Percentiles rank a stretch among this genome's conserved stretches.
phyloP scores from a whole-genome alignment of 495 filamentous ascomycete species.

The Aspergillus incahuasiensis region DNA sequence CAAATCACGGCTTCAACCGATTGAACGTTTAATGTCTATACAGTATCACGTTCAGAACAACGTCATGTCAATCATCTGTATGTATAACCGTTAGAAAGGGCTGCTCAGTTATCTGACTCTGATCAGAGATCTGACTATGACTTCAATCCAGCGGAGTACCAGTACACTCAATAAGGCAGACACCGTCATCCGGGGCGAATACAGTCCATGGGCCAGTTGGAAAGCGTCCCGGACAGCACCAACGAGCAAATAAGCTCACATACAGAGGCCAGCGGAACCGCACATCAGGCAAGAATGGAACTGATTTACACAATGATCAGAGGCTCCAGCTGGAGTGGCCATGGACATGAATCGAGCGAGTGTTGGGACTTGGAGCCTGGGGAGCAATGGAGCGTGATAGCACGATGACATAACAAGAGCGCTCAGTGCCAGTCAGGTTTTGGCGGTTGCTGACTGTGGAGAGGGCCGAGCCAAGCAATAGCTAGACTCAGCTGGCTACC shows the following conservation, averaged over 20 bases:
- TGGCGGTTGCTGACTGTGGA: slow-evolving; percentile 6
- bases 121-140: no score
- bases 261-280: not conserved
- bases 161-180: no score
- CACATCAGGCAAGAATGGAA: not conserved
- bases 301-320: not conserved
- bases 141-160: no score
- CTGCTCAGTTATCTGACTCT: no score
- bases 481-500: slow-evolving; percentile 8
- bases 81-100: not conserved
- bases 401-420: slow-evolving; percentile 4
- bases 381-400: no score
- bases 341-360: not conserved
- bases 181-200: no score
- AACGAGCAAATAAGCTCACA: not conserved
- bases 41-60: not conserved
- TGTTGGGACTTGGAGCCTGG: no score
- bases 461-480: slow-evolving; percentile 4
- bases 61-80: not conserved
- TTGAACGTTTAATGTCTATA: not conserved
- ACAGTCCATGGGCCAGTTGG: no score
- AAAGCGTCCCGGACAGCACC: no score
- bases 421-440: not conserved
- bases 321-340: not conserved
- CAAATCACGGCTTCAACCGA: not conserved